These are phyloP conservation scores for Barnettozyma hawaiiensis DNA, from an alignment of 1,139 yeast species.

Conservation along the genomic window DNA sequence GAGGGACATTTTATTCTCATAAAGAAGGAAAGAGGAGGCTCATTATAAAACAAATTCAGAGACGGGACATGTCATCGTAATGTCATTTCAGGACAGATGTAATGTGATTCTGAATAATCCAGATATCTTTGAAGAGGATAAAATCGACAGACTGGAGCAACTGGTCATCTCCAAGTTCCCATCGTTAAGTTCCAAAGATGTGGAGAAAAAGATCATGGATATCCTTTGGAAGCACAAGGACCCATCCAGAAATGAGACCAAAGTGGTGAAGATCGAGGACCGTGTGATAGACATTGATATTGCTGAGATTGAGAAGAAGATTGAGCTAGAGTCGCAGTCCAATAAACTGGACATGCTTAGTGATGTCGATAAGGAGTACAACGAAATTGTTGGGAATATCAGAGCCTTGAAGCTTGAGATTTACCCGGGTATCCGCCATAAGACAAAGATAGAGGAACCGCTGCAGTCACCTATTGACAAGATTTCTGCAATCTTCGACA, in stretches of 20 bases:
- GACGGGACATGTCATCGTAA: constrained; percentile 20
- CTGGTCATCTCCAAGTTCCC: constrained; percentile 25
- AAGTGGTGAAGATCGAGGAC: constrained; percentile 20
- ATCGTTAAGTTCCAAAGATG: constrained; percentile 21
- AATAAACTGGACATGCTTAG: neutral
- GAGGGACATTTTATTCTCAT: constrained; percentile 5
- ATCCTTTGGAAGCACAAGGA: constrained; percentile 37
- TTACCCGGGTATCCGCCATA: constrained; percentile 15
- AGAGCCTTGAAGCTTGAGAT: constrained; percentile 16
- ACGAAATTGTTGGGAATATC: constrained; percentile 17
- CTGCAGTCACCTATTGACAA: constrained; percentile 22
- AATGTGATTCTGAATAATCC: constrained; percentile 29
- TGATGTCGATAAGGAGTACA: constrained; percentile 11
- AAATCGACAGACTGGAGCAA: constrained; percentile 33
- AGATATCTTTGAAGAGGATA: constrained; percentile 32
- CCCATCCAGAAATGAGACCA: constrained; percentile 14
- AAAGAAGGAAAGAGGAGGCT: no score
- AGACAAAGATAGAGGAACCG: constrained; percentile 1
- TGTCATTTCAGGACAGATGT: constrained; percentile 27
- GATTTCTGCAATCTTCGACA: constrained; percentile 18
- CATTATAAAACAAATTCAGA: no score
- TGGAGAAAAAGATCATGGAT: constrained; percentile 31
- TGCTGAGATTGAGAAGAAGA: constrained; percentile 23
- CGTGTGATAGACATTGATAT: constrained; percentile 20
- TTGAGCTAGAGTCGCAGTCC: constrained; percentile 21